Conservation (phyloP, 140 eudicot genomes). For the Stevia rebaudiana region DNA sequence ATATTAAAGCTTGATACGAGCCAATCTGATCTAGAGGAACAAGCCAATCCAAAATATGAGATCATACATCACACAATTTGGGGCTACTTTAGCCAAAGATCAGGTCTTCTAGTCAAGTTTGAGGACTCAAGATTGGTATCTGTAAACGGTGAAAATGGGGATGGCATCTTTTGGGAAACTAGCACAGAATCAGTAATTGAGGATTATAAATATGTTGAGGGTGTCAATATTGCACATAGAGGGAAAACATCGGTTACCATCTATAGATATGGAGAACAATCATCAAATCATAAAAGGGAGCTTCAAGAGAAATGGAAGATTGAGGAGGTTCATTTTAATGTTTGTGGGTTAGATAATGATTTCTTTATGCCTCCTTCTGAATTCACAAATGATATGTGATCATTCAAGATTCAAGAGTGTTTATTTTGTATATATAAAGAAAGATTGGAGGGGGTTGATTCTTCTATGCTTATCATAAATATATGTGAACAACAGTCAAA, state of each 20-base stretch:
- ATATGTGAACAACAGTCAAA: background rate
- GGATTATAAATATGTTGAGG: conserved; percentile 76
- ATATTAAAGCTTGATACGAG: conserved; percentile 75
- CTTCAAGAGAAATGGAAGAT: conserved; percentile 75
- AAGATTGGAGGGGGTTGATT: background rate
- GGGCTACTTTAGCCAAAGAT: conserved; percentile 97
- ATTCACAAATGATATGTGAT: conserved; percentile 13
- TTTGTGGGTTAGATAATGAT: conserved; percentile 55
- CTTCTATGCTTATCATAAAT: conserved; percentile 11
- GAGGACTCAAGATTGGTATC: conserved; percentile 79
- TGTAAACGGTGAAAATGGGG: conserved; percentile 53
- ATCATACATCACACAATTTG: conserved; percentile 88
- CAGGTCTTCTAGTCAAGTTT: conserved; percentile 75
- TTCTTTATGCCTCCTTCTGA: conserved; percentile 76
- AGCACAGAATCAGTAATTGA: conserved; percentile 77
- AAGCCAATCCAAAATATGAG: conserved; percentile 55
- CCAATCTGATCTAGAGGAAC: conserved; percentile 66
- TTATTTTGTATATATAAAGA: conserved; percentile 18
- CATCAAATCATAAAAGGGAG: conserved; percentile 72
- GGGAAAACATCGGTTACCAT: conserved; percentile 66
- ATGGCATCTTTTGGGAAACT: conserved; percentile 81
- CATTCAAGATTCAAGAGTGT: background rate
- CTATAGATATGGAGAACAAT: conserved; percentile 80
- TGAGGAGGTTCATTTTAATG: conserved; percentile 81
- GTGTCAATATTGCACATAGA: conserved; percentile 77